Base-by-base conservation (phyloP, 2,329 filamentous ascomycete species). In the Alternaria sp. region DNA sequence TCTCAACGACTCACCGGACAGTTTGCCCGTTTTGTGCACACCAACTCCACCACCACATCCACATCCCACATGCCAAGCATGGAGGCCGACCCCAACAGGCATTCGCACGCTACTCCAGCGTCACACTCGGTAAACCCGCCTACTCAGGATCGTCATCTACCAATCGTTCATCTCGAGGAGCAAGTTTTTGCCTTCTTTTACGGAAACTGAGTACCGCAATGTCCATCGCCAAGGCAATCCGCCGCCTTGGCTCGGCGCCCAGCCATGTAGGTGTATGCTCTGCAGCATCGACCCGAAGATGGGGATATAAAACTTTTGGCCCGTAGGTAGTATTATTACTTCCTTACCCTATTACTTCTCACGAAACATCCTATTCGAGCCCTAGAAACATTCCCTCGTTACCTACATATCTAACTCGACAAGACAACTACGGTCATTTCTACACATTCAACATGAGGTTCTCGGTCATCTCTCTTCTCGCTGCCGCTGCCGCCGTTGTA, bases 171-270 rank as follows among this genome's bases (percentile, higher is more conserved):
- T 21, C 40, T 54, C 51, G 56, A 56, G n/a, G 30, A 62, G 55
- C 59, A 49, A 49, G 55, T 61, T 64, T 62, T 52, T n/a, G n/a
- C 50, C 32, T 7, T 23, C 12, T 50, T 62, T 64, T 60, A 46
- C 57, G 67, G 52, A 45, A 65, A 19, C 40, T 72, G 72, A 74
- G 72, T 68, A 74, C 72, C 72, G 44, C 51, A 43, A 74, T 74
- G 72, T 66, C 68, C 64, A 54, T 54, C 47, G 70, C 72, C 72
- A 73, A 74, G 72, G 45, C 47, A 43, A 64, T 49, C 64, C 68
- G 62, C 63, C 25, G 69, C 65, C 72, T 74, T 74, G 72, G 72
- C 70, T 64, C 59, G 61, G 65, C 64, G 58, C 59, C 61, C 59
- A 52, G 57, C 57, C 55, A 52, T 62, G 54, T 54, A 47, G 49